Evolutionary conservation across 305 asterid species (phyloP), one percentile per base, ranked within the genome.

Genomic region (Salvia sclarea): DNA sequence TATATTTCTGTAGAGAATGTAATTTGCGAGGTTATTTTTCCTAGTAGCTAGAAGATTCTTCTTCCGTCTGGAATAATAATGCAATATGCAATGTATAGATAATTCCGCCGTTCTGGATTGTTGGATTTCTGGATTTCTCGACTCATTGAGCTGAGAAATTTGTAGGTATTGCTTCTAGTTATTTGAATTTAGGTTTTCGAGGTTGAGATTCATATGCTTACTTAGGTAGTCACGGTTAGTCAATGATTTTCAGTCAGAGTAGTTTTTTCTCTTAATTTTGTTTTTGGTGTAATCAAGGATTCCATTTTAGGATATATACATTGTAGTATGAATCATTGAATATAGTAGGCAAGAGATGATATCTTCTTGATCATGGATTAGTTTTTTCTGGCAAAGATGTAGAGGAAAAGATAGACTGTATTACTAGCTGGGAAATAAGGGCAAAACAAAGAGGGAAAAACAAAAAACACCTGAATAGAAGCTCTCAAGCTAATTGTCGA

Each of bases 131-230:
- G n/a, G n/a, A n/a, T n/a, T n/a, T n/a, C n/a, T n/a, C n/a, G 20
- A 63, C 62, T 13, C 30, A 16, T 64, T 56, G 63, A 58, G 80
- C 73, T 55, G 49, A 55, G 6, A 44, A 43, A 33, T 0, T 60
- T 59, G 50, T 52, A 54, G 38, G 33, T 18, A 40, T 44, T 65
- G 47, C 43, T 55, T 50, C 25, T 20, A 30, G 55, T 11, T n/a
- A n/a, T 28, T 4, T 25, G 31, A 56, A 5, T 37, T 17, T 14
- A 22, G 60, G 17, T 2, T 9, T 57, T 17, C 2, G 30, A 5
- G 50, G 8, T 71, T 41, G 47, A 25, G 21, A 11, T 59, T 48
- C 7, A 13, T n/a, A 58, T 64, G 56, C 11, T 64, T 31, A 22
- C 13, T 14, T 22, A 0, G 21, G 58, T 47, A 13, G 22, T 12